These are phyloP conservation scores for Wickerhamiella sergipiensis DNA, from an alignment of 805 yeast species.

Conservation along the genomic window DNA sequence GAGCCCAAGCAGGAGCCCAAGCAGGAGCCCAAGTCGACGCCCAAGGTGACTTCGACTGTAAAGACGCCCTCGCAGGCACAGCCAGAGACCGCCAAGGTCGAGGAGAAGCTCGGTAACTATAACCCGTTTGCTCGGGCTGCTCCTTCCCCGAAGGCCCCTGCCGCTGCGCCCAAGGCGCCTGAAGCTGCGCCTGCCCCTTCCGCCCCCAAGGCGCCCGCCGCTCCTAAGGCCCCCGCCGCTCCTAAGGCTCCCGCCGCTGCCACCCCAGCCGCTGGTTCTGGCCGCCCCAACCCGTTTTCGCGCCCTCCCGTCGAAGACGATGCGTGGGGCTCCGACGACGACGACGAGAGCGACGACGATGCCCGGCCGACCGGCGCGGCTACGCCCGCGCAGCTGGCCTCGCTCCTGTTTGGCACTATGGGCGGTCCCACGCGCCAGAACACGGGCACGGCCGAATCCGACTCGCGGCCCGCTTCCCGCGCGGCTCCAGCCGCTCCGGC, in stretches of 20 bases:
- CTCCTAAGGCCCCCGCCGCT: conserved; percentile 1
- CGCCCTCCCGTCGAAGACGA: conserved; percentile 13
- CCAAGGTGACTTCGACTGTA: neutral
- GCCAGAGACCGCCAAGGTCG: conserved; percentile 1
- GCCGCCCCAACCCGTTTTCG: conserved; percentile 3
- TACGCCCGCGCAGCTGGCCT: conserved; percentile 30
- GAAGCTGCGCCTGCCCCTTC: conserved; percentile 1
- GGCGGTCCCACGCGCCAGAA: conserved; percentile 19
- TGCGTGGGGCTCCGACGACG: conserved; percentile 22
- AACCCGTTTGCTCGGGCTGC: neutral
- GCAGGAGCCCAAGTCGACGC: neutral
- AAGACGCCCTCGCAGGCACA: neutral
- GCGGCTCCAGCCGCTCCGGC: conserved; percentile 19
- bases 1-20: neutral
- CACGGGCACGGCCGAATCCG: conserved; percentile 10
- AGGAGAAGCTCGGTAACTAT: neutral
- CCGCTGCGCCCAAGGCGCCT: neutral
- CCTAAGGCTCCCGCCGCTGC: conserved; percentile 6
- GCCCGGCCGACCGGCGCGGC: conserved; percentile 21
- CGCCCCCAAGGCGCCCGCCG: neutral
- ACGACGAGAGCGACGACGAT: conserved; percentile 23
- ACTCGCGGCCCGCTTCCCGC: conserved; percentile 25
- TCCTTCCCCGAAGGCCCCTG: neutral
- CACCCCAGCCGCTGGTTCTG: conserved; percentile 5
- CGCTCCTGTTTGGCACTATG: conserved; percentile 31